Evolutionary conservation across 345 rosid genomes (phyloP).

Genomic region (Eutrema heterophyllum): DNA sequence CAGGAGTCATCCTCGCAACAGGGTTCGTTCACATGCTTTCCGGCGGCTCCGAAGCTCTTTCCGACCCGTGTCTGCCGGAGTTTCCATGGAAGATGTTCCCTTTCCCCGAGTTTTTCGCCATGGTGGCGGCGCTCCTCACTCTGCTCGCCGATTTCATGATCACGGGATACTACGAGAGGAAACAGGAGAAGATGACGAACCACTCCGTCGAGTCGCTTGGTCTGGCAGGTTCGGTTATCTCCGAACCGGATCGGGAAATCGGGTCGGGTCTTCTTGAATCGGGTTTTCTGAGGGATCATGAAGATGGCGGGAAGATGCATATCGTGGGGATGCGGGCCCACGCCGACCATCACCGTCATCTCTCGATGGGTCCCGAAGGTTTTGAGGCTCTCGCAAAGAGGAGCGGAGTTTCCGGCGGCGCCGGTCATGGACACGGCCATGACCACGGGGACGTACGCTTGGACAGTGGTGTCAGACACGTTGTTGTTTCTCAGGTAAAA

Average conservation of each 20-base stretch:
- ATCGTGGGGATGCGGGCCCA: constrained; percentile 91
- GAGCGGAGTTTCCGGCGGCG: neutral
- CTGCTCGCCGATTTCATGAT: constrained; percentile 80
- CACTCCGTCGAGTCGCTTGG: constrained; percentile 39
- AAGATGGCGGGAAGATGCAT: constrained; percentile 78
- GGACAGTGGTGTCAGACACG: constrained; percentile 64
- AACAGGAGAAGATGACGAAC: constrained; percentile 46
- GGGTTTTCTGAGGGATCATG: constrained; percentile 35
- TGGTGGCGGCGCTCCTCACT: constrained; percentile 70
- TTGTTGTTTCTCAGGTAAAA: constrained; percentile 87
- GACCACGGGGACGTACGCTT: constrained; percentile 38
- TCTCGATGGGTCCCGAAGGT: constrained; percentile 50
- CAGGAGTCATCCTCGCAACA: constrained; percentile 91
- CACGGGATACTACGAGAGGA: constrained; percentile 84
- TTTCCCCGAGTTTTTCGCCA: constrained; percentile 78
- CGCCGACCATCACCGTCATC: constrained; percentile 83
- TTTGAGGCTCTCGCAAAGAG: constrained; percentile 45
- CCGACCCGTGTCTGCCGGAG: constrained; percentile 64
- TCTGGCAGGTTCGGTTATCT: neutral
- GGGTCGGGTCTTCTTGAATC: constrained; percentile 30
- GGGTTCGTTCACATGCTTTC: constrained; percentile 95
- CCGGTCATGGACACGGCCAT: constrained; percentile 26
- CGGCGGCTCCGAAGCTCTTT: constrained; percentile 51
- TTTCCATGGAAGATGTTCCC: constrained; percentile 83
- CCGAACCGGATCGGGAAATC: constrained; percentile 34